Evolutionary conservation across 2,329 filamentous ascomycete species (phyloP).

Genomic region (Samsoniella hepiali): DNA sequence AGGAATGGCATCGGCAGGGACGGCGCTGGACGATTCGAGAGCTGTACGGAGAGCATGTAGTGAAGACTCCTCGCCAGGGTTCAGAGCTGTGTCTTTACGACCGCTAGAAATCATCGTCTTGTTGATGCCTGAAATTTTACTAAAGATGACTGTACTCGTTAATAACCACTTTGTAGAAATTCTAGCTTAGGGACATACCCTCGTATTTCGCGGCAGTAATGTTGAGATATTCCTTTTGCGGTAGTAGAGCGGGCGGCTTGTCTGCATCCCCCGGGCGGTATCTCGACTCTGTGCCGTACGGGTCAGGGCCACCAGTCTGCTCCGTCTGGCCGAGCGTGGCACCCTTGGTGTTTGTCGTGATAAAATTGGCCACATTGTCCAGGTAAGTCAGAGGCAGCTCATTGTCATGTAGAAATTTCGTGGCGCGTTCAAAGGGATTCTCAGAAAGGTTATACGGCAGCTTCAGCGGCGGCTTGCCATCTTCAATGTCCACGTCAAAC

Average conservation of each 20-base stretch:
- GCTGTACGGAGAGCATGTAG: conserved; percentile 60
- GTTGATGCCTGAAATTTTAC: conserved; percentile 75
- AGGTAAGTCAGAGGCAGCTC: conserved; percentile 83
- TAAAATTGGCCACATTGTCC: conserved; percentile 90
- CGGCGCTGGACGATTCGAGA: conserved; percentile 56
- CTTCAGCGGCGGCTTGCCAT: conserved; percentile 87
- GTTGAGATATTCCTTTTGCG: conserved; percentile 74
- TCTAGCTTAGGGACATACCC: conserved; percentile 32
- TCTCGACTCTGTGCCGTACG: conserved; percentile 73
- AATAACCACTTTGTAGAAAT: conserved; percentile 10
- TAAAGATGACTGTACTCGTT: conserved; percentile 59
- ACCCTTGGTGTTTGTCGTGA: conserved; percentile 83
- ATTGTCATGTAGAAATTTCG: conserved; percentile 86
- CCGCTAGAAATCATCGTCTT: conserved; percentile 66
- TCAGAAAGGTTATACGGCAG: conserved; percentile 91
- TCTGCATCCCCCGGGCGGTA: conserved; percentile 68
- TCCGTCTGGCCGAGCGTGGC: conserved; percentile 69
- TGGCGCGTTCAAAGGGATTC: conserved; percentile 88
- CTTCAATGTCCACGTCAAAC: conserved; percentile 94
- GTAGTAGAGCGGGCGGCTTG: conserved; percentile 59
- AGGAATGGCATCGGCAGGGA: conserved; percentile 52
- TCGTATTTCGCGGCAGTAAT: conserved; percentile 72
- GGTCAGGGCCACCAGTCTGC: conserved; percentile 54
- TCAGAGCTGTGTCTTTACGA: conserved; percentile 70
- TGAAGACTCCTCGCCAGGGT: conserved; percentile 64